These are phyloP conservation scores for Alternaria burnsii DNA, from an alignment of 2,329 filamentous ascomycete genomes.

Conservation along the genomic window DNA sequence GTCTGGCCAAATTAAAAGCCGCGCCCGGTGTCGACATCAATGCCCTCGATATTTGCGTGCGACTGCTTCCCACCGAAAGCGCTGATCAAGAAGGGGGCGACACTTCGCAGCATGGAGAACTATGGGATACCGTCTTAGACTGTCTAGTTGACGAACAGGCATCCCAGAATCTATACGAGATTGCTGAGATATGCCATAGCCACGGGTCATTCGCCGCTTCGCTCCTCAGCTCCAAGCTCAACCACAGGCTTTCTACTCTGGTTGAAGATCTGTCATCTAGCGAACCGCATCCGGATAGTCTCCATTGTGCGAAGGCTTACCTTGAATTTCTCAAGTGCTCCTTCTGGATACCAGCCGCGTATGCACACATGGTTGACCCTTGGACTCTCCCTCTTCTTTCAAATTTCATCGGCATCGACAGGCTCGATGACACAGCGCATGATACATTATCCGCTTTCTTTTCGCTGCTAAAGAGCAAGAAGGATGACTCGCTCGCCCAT, in stretches of 20 bases:
- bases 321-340: constrained; percentile 43
- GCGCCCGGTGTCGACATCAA: constrained; percentile 29
- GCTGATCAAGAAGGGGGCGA: background rate
- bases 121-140: constrained; percentile 29
- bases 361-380: constrained; percentile 30
- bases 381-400: constrained; percentile 27
- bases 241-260: constrained; percentile 6
- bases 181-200: constrained; percentile 36
- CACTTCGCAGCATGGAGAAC: constrained; percentile 10
- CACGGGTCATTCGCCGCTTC: constrained; percentile 24
- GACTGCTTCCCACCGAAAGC: constrained; percentile 23
- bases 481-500: background rate
- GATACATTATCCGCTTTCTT: constrained; percentile 43
- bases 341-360: constrained; percentile 37
- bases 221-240: constrained; percentile 22
- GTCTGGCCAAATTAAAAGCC: constrained; percentile 29
- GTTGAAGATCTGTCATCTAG: constrained; percentile 2
- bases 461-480: constrained; percentile 17
- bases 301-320: constrained; percentile 20
- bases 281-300: background rate
- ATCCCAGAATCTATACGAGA: constrained; percentile 30
- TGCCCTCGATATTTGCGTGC: constrained; percentile 32
- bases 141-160: constrained; percentile 24
- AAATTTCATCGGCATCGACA: constrained; percentile 29
- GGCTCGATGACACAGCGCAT: constrained; percentile 31